Evolutionary conservation across 148 eudicot species (phyloP).

Genomic region (Suaeda aralocaspica): DNA sequence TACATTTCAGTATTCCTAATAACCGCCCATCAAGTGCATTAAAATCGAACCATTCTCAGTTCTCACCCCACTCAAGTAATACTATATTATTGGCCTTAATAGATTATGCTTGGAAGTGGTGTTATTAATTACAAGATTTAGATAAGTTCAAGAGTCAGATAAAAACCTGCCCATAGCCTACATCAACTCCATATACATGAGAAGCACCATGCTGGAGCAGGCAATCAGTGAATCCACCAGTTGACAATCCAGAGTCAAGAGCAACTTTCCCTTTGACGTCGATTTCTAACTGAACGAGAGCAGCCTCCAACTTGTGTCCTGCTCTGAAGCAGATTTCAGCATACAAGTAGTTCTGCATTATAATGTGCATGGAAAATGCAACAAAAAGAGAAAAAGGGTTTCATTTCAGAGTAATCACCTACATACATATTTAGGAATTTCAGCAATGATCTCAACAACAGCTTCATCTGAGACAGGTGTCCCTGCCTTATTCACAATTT

Average conservation of each 20-base stretch:
- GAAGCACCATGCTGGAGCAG: slow-evolving; percentile 90
- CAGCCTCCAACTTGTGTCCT: slow-evolving; percentile 96
- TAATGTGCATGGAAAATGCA: slow-evolving; percentile 1
- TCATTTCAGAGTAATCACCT: slow-evolving; percentile 75
- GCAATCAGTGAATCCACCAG: slow-evolving; percentile 99
- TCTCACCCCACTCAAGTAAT: background rate
- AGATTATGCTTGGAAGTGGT: background rate
- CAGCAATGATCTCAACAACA: slow-evolving; percentile 88
- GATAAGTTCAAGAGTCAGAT: background rate
- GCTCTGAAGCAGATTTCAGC: slow-evolving; percentile 54
- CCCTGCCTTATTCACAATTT: slow-evolving; percentile 76
- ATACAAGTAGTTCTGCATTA: slow-evolving; percentile 12
- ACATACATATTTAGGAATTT: slow-evolving; percentile 98
- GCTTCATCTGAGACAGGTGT: slow-evolving; percentile 85
- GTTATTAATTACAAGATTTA: background rate
- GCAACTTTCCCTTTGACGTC: slow-evolving; percentile 89
- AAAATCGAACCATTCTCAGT: background rate
- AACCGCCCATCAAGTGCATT: background rate
- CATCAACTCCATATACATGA: slow-evolving; percentile 91
- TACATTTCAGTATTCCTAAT: background rate
- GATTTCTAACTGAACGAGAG: slow-evolving; percentile 76
- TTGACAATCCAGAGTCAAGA: slow-evolving; percentile 94
- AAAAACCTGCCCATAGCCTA: slow-evolving; percentile 93
- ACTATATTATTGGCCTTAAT: background rate
- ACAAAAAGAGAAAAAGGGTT: slow-evolving; percentile 11